phyloP scores from a whole-genome alignment of 805 yeast genomes.

The Candida krabiensis region DNA sequence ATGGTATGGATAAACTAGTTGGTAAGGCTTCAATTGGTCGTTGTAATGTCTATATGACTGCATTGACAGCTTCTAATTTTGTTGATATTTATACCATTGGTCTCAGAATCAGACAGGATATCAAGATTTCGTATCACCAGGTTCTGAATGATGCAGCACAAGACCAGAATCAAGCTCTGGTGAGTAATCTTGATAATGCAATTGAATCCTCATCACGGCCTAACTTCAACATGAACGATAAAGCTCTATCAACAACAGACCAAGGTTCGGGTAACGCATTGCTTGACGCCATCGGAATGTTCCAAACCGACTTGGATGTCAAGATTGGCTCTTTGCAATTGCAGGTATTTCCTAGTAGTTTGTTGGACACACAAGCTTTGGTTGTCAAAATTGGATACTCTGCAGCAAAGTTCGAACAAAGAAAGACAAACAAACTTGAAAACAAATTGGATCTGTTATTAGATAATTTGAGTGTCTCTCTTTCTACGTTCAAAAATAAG shows the following conservation, averaged over 20 bases:
- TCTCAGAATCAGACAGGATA: constrained; percentile 71
- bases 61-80: constrained; percentile 80
- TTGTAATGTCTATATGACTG: constrained; percentile 68
- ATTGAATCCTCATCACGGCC: background rate
- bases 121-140: constrained; percentile 69
- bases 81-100: constrained; percentile 75
- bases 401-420: constrained; percentile 52
- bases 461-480: constrained; percentile 62
- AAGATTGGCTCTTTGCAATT: constrained; percentile 53
- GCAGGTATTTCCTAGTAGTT: constrained; percentile 80
- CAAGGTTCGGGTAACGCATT: constrained; percentile 17
- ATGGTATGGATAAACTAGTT: constrained; percentile 59
- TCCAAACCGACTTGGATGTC: constrained; percentile 71
- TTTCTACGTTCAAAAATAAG: constrained; percentile 57
- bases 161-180: constrained; percentile 2
- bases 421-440: constrained; percentile 44
- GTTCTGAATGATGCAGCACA: constrained; percentile 61
- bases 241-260: background rate
- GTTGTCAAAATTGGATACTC: constrained; percentile 57
- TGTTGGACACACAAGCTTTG: constrained; percentile 75
- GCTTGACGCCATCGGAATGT: constrained; percentile 34
- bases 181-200: background rate
- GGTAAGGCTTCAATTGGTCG: constrained; percentile 50
- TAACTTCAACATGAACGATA: background rate
- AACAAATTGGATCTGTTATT: constrained; percentile 62